Evolutionary conservation across 148 eudicot species (phyloP).

Genomic region (Amaranthus cruentus): DNA sequence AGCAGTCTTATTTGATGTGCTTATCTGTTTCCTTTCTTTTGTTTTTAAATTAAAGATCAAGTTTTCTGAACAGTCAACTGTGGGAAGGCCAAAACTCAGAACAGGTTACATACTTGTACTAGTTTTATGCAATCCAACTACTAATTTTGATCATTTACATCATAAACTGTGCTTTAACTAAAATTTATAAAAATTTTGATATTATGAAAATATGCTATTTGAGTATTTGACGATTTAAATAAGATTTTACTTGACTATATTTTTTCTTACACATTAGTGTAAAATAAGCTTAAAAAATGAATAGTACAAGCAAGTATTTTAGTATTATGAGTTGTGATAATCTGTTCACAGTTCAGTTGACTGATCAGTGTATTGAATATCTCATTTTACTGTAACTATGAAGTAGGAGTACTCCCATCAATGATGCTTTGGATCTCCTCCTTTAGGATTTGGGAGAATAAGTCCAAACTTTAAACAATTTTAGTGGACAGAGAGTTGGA

Average conservation of each 20-base stretch:
- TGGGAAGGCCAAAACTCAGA: constrained; percentile 12
- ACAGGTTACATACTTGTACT: not conserved
- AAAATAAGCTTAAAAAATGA: not conserved
- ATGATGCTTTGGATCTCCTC: constrained; percentile 6
- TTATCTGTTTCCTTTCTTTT: constrained; percentile 8
- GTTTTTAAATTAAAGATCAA: constrained; percentile 12
- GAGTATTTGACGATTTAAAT: no score
- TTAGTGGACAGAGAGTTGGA: constrained; percentile 8
- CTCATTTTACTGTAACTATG: constrained; percentile 8
- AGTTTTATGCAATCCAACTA: no score
- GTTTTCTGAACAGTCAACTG: constrained; percentile 15
- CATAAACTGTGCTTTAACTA: no score
- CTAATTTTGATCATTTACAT: no score
- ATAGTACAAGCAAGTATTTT: constrained; percentile 12
- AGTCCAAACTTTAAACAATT: constrained; percentile 12
- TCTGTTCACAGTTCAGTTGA: constrained; percentile 6
- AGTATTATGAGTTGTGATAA: constrained; percentile 14
- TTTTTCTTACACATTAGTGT: no score
- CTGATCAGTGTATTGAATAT: constrained; percentile 14
- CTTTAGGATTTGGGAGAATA: not conserved
- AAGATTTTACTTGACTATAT: no score
- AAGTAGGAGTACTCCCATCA: not conserved
- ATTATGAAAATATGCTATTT: no score
- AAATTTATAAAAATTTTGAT: no score
- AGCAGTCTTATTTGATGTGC: constrained; percentile 6